Conservation (phyloP, 192 early-diverging fungal genomes). For the Coemansia erecta region DNA sequence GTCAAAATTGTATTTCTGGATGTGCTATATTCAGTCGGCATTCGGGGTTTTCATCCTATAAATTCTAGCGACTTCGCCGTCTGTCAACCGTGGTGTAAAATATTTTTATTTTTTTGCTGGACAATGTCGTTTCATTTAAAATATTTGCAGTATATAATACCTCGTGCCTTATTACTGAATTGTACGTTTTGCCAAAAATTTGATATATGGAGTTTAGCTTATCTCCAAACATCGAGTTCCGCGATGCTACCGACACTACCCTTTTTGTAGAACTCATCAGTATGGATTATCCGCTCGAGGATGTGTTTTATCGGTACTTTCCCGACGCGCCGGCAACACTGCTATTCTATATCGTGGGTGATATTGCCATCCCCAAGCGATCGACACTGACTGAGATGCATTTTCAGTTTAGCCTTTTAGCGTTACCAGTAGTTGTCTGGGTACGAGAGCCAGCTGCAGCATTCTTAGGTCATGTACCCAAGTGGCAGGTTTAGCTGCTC, state of each 20-base stretch:
- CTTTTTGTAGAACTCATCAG: conserved; percentile 40
- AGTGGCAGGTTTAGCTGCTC: conserved; percentile 15
- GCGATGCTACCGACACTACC: conserved; percentile 33
- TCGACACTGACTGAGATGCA: conserved; percentile 17
- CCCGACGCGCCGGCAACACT: conserved; percentile 34
- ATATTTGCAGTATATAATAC: too few relatives aligned
- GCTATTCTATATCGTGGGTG: conserved; percentile 33
- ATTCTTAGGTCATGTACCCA: conserved; percentile 15
- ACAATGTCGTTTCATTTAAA: too few relatives aligned
- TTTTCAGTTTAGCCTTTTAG: conserved; percentile 9
- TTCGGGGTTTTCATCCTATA: too few relatives aligned
- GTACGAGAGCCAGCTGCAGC: conserved; percentile 17
- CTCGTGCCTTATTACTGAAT: too few relatives aligned
- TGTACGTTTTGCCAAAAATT: too few relatives aligned
- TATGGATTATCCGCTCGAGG: conserved; percentile 40
- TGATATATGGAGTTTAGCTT: too few relatives aligned
- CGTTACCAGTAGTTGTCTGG: conserved; percentile 38
- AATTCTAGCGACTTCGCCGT: too few relatives aligned
- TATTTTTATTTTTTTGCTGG: too few relatives aligned
- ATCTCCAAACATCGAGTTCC: conserved; percentile 38
- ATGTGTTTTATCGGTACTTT: conserved; percentile 43
- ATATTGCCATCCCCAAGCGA: conserved; percentile 31
- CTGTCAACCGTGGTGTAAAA: too few relatives aligned
- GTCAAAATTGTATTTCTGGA: too few relatives aligned
- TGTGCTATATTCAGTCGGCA: too few relatives aligned